Evolutionary conservation across 257 asterid species (phyloP).

Genomic region (Fraxinus excelsior): DNA sequence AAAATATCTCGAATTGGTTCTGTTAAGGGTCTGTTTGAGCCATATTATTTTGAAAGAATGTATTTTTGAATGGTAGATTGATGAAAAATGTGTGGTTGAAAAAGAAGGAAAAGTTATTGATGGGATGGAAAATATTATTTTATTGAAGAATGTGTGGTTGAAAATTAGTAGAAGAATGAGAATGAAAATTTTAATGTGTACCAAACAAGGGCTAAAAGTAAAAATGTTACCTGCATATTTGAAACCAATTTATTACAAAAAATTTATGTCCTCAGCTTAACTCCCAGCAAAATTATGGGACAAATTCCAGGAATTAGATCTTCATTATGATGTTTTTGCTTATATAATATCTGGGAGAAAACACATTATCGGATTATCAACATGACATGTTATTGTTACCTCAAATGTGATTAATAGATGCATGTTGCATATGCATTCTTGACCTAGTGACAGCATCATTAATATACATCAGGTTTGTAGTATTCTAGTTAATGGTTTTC

Average conservation of each 20-base stretch:
- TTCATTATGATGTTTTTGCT: not conserved
- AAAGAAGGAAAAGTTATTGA: too few relatives aligned
- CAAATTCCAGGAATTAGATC: not conserved
- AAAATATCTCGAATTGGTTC: not conserved
- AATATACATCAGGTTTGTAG: not conserved
- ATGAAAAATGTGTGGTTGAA: too few relatives aligned
- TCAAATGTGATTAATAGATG: not conserved
- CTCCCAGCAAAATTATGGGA: not conserved
- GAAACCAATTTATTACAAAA: not conserved
- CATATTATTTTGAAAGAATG: too few relatives aligned
- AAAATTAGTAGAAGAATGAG: too few relatives aligned
- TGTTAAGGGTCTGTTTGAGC: too few relatives aligned
- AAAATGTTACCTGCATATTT: not conserved
- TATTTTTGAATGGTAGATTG: too few relatives aligned
- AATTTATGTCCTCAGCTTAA: not conserved
- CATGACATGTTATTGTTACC: not conserved
- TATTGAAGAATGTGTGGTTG: too few relatives aligned
- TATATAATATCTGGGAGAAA: not conserved
- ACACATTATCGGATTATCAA: not conserved
- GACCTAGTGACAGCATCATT: not conserved
- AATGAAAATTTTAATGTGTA: too few relatives aligned
- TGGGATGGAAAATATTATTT: too few relatives aligned
- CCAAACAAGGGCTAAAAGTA: too few relatives aligned
- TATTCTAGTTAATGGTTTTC: not conserved
- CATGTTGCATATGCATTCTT: not conserved